Evolutionary conservation across 768 basidiomycete genomes (phyloP).

Genomic region (Paxillus rubicundulus): DNA sequence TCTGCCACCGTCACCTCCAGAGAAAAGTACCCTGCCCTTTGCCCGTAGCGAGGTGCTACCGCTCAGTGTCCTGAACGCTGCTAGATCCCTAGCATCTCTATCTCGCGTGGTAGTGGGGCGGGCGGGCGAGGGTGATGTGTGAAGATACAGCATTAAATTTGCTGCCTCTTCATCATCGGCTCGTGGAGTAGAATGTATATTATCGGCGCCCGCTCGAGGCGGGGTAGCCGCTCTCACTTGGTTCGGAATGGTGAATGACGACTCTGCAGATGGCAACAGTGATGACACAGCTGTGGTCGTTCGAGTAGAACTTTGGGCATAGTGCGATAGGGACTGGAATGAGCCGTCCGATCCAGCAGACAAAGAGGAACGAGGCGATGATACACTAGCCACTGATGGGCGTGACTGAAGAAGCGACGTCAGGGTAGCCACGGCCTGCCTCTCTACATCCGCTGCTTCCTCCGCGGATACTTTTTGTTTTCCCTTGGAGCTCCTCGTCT

Average conservation of each 20-base stretch:
- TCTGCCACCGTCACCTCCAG: conserved; percentile 36
- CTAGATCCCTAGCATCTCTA: conserved; percentile 48
- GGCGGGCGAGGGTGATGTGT: conserved; percentile 80
- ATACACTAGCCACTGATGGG: conserved; percentile 57
- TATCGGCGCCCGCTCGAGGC: conserved; percentile 31
- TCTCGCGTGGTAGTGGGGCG: conserved; percentile 51
- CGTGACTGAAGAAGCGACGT: conserved; percentile 69
- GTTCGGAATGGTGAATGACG: conserved; percentile 32
- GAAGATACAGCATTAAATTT: conserved; percentile 81
- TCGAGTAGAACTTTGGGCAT: conserved; percentile 64
- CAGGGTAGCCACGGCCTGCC: conserved; percentile 80
- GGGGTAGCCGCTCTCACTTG: conserved; percentile 34
- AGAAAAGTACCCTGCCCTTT: conserved; percentile 71
- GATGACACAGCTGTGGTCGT: conserved; percentile 43
- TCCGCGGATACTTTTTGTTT: conserved; percentile 44
- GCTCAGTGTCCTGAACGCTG: conserved; percentile 56
- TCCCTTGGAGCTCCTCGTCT: conserved; percentile 43
- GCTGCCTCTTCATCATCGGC: conserved; percentile 77
- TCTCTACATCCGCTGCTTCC: conserved; percentile 54
- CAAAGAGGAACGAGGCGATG: conserved; percentile 71
- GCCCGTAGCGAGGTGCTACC: conserved; percentile 47
- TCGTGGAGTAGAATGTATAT: conserved; percentile 46
- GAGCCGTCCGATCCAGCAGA: conserved; percentile 70
- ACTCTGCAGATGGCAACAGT: conserved; percentile 38
- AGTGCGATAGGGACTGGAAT: conserved; percentile 58